Evolutionary conservation across 2,329 filamentous ascomycete species (phyloP), one percentile per base, ranked within the genome.

Genomic region (Monosporascus sp.): DNA sequence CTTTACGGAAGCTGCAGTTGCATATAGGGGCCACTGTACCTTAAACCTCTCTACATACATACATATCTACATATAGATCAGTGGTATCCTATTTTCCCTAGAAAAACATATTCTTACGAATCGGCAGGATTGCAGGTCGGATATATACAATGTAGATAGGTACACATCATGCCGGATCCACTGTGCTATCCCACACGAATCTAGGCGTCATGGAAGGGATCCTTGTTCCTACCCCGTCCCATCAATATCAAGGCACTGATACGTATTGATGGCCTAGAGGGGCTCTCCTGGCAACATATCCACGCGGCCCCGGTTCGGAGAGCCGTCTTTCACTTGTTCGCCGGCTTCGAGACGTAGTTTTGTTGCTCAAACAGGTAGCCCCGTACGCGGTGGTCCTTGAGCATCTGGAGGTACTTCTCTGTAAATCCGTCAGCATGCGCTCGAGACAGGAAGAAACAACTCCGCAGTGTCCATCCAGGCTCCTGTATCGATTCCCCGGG

Each of bases 331-430:
- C 61, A 60, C 54, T 60, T 55, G 31, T 14, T 35, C 31, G 31
- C 31, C 31, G 31, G 31, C 56, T 63, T 58, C 28, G 55, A 18
- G 47, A 85, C 68, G 72, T 89, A 89, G 75, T 91, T 91, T 68
- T 88, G 85, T 74, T 92, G 88, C 67, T 91, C 75, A 64, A 90
- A 91, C 59, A 90, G 76, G 71, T 89, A 90, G 55, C 89, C 89
- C 75, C 84, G 87, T 69, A 93, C 80, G 74, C 89, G 88, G 66
- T 87, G 80, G 59, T 87, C 80, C 74, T 88, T 87, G 63, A 94
- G 75, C 62, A 93, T 76, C 72, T 91, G 81, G 58, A 94, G 79
- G 68, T 93, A 94, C 68, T 87, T 84, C 60, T 69, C 67, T 69
- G 54, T 50, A 50, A 26, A 20, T 37, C 11, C 11, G 24, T 46